Conservation (phyloP, 1,139 yeast species). For the Zygoascus hellenicus region DNA sequence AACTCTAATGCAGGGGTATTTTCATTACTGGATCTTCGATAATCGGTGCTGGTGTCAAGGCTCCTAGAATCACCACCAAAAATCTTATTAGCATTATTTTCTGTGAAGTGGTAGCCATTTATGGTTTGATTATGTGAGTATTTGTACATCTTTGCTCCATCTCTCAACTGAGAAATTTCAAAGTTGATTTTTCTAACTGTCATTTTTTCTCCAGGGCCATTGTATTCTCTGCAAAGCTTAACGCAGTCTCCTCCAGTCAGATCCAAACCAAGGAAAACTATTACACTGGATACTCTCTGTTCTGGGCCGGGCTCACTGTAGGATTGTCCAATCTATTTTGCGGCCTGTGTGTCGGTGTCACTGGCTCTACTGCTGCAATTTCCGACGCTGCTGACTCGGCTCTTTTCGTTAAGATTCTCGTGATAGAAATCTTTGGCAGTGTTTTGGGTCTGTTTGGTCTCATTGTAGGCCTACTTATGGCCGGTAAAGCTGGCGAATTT, state of each 20-base stretch:
- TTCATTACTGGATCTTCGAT: conserved; percentile 93
- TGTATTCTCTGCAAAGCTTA: conserved; percentile 86
- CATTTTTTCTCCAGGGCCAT: conserved; percentile 53
- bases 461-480: conserved; percentile 95
- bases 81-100: conserved; percentile 93
- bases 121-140: conserved; percentile 77
- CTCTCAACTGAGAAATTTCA: too few species aligned
- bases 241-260: conserved; percentile 57
- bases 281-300: conserved; percentile 79
- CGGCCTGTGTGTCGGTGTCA: conserved; percentile 95
- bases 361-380: conserved; percentile 97
- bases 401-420: conserved; percentile 90
- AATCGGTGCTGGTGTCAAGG: conserved; percentile 96
- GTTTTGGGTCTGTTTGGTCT: conserved; percentile 85
- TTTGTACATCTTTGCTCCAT: background rate
- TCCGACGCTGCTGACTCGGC: conserved; percentile 97
- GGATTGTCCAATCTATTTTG: conserved; percentile 91
- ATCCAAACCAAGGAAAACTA: conserved; percentile 76
- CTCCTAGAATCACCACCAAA: conserved; percentile 96
- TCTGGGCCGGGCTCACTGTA: conserved; percentile 98
- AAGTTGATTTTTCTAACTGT: too few species aligned
- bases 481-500: conserved; percentile 88
- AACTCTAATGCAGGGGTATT: conserved; percentile 51
- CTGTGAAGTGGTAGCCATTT: conserved; percentile 99
- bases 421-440: conserved; percentile 94